phyloP scores from a whole-genome alignment of 306 rosid species.

The Ormosia emarginata region DNA sequence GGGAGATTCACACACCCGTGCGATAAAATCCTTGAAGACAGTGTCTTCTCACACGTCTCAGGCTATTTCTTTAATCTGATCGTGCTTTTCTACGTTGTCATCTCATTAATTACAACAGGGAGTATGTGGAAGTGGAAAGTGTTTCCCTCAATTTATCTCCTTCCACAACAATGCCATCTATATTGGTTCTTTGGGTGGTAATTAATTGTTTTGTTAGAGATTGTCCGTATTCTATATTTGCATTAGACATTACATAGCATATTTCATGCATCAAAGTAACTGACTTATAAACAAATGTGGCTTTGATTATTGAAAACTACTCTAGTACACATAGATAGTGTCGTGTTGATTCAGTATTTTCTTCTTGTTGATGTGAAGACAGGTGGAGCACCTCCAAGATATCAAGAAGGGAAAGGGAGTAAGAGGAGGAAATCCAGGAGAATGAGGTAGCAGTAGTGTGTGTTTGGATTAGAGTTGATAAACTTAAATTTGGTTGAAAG shows the following conservation, averaged over 20 bases:
- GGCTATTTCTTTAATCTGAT: no score
- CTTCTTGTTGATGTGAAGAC: conserved; percentile 39
- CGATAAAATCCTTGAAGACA: no score
- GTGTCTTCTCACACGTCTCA: no score
- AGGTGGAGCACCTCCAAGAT: conserved; percentile 42
- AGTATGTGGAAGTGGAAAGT: conserved; percentile 34
- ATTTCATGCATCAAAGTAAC: background rate
- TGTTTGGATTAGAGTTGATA: no score
- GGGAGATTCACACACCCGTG: no score
- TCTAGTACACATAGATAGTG: background rate
- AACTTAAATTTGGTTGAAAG: no score
- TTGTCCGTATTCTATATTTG: background rate
- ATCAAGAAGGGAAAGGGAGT: conserved; percentile 27
- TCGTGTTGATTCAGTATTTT: background rate
- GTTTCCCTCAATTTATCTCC: background rate
- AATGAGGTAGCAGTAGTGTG: conserved; percentile 42
- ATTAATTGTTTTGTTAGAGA: background rate
- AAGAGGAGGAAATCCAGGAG: conserved; percentile 33
- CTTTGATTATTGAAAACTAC: background rate
- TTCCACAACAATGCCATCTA: background rate
- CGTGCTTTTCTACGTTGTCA: no score
- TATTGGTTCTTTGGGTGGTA: background rate
- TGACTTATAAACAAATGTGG: background rate
- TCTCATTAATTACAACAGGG: no score
- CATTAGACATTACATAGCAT: background rate